Conservation (phyloP, 805 yeast genomes). For the Starmerella stigmatis region DNA sequence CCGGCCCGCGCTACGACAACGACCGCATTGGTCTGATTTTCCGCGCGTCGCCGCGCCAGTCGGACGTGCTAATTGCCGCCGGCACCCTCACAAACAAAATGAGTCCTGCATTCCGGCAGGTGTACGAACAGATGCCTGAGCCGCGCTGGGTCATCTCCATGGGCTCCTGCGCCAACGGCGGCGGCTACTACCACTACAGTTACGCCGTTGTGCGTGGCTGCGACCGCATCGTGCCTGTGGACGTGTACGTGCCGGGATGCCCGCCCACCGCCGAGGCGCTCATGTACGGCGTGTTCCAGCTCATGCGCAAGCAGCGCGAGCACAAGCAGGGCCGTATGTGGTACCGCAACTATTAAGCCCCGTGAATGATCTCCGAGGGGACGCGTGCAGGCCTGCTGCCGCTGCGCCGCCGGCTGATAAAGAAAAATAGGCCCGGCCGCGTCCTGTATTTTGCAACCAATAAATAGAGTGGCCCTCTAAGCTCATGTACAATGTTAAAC, state of each 20-base stretch:
- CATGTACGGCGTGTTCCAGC: conserved; percentile 80
- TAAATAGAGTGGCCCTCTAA: no score
- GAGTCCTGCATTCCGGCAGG: conserved; percentile 91
- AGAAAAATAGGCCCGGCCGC: no score
- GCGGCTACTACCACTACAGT: conserved; percentile 84
- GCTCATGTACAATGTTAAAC: no score
- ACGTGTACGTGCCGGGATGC: conserved; percentile 85
- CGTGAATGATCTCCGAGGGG: no score
- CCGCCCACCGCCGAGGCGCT: conserved; percentile 88
- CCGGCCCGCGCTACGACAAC: conserved; percentile 84
- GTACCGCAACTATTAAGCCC: conserved; percentile 47
- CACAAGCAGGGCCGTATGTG: conserved; percentile 73
- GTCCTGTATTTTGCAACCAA: no score
- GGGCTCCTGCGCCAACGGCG: conserved; percentile 93
- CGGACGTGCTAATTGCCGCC: conserved; percentile 86
- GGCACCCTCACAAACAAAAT: conserved; percentile 85
- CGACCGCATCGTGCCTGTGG: conserved; percentile 80
- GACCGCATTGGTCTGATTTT: conserved; percentile 86
- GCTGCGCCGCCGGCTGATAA: no score
- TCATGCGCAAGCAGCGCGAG: conserved; percentile 81
- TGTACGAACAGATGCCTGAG: conserved; percentile 88
- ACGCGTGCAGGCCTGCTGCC: no score
- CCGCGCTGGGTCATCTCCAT: conserved; percentile 90
- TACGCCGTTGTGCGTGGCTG: conserved; percentile 85
- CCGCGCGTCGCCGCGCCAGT: conserved; percentile 88